Evolutionary conservation across 1,284 basidiomycete species (phyloP).

Genomic region (Rhizoctonia solani): DNA sequence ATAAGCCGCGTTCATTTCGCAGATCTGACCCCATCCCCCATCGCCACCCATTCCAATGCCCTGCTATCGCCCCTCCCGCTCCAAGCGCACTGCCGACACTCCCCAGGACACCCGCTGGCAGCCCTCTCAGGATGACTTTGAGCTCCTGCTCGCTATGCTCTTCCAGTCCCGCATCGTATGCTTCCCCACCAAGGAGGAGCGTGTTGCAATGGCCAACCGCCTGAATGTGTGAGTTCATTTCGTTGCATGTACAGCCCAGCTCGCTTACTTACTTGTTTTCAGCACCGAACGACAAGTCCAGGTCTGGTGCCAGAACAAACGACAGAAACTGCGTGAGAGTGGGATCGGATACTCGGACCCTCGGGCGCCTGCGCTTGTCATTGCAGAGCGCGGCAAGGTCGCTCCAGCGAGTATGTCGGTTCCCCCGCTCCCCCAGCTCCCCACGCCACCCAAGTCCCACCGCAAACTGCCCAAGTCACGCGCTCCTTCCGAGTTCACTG

Average conservation of each 20-base stretch:
- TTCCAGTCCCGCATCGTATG: constrained; percentile 31
- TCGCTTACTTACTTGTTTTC: constrained; percentile 1
- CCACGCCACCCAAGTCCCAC: constrained; percentile 7
- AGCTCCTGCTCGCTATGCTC: constrained; percentile 33
- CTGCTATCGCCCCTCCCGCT: constrained; percentile 31
- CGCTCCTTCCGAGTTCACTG: not conserved
- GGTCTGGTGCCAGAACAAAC: constrained; percentile 35
- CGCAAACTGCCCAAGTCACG: constrained; percentile 3
- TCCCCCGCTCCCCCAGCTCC: not conserved
- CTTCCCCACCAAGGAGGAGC: constrained; percentile 33
- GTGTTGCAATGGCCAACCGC: constrained; percentile 29
- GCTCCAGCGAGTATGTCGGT: constrained; percentile 13
- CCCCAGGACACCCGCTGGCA: constrained; percentile 32
- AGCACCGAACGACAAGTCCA: constrained; percentile 31
- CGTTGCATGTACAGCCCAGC: not conserved
- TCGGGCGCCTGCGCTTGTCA: constrained; percentile 20
- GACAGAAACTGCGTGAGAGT: constrained; percentile 32
- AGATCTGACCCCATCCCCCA: not conserved
- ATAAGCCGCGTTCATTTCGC: constrained; percentile 30
- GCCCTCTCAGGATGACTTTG: constrained; percentile 33
- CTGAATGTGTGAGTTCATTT: constrained; percentile 21
- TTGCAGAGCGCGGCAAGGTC: constrained; percentile 33
- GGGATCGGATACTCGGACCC: constrained; percentile 26
- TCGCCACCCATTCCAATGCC: constrained; percentile 34
- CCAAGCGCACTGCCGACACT: constrained; percentile 19